Evolutionary conservation across 208 protist genomes (phyloP), one percentile per base, ranked within the genome.

Genomic region (Kentomonas sorsogonicus): DNA sequence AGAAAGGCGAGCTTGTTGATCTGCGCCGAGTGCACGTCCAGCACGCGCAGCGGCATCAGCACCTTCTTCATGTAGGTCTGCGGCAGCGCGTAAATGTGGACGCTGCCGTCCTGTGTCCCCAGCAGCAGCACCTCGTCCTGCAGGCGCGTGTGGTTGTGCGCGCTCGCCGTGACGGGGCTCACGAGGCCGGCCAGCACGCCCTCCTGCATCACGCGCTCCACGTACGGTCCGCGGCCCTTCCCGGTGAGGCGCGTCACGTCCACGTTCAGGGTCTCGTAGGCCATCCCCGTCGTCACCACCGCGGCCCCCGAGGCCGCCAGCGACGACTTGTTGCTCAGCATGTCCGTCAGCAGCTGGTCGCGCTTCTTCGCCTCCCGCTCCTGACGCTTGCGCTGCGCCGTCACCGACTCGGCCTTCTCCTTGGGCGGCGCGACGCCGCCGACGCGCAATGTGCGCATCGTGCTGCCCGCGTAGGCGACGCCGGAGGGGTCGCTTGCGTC

Each of bases 1-100:
- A 84, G 59, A 34, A 93, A 67, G 43, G 70, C 60, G 40, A 93
- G 80, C 63, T 93, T 87, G 51, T 85, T 82, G 52, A 93, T 73
- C 11, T 53, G 55, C 45, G 60, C 72, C 33, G 63, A 55, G 55
- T 81, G 69, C 18, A 81, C 51, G 43, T 54, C 68, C 7, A 93
- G 59, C 6, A 81, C 73, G 15, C 46, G 62, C 20, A 67, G 45
- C 11, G 70, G 67, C n/a, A 39, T 36, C 10, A 89, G 53, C n/a
- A 89, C 77, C 36, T 59, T 57, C 13, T 58, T 59, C 40, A 38
- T 18, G n/a, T 18, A 47, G 26, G 53, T 69, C 39, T 50, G 31
- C 2, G 74, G 71, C 30, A 89, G 54, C 27, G 61, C 58, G 27
- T 83, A 89, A 51, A 89, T 68, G 52, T 76, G 74, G 4, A 88